Evolutionary conservation across 2,329 filamentous ascomycete species (phyloP).

Genomic region (Alternaria novae-zelandiae): DNA sequence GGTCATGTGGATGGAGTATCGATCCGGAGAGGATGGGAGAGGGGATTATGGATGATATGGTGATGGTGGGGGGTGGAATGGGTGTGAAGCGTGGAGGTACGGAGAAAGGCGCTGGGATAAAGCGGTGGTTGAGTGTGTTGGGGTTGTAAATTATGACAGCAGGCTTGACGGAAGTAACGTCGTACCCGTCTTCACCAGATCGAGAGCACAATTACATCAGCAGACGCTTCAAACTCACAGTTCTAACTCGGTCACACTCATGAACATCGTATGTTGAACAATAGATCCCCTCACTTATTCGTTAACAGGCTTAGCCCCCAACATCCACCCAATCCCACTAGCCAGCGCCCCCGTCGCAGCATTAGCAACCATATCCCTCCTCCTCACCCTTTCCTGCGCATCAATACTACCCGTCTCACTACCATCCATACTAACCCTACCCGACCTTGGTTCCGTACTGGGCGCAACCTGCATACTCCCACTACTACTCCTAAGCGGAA

Average conservation of each 20-base stretch:
- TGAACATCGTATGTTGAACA: too few species aligned
- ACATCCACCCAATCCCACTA: conserved; percentile 69
- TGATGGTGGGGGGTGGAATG: too few species aligned
- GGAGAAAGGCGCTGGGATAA: not conserved
- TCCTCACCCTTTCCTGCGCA: conserved; percentile 60
- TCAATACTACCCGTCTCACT: conserved; percentile 49
- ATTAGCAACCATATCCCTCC: conserved; percentile 74
- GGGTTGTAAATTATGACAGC: not conserved
- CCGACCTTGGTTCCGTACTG: conserved; percentile 7
- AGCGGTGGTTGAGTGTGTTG: not conserved
- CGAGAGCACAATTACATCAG: too few species aligned
- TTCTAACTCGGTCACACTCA: too few species aligned
- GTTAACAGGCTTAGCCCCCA: conserved; percentile 54
- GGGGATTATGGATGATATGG: not conserved
- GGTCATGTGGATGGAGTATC: not conserved
- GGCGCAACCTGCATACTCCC: conserved; percentile 20
- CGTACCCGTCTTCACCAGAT: not conserved
- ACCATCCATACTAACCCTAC: conserved; percentile 35
- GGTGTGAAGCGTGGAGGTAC: fast-evolving
- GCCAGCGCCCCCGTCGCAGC: conserved; percentile 68
- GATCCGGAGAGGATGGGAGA: too few species aligned
- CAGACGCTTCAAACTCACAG: too few species aligned
- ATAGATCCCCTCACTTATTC: conserved; percentile 6
- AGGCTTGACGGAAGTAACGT: not conserved
- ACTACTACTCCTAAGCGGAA: conserved; percentile 49